phyloP scores from a whole-genome alignment of 192 early-diverging fungal species.

The Dissophora globulifera region DNA sequence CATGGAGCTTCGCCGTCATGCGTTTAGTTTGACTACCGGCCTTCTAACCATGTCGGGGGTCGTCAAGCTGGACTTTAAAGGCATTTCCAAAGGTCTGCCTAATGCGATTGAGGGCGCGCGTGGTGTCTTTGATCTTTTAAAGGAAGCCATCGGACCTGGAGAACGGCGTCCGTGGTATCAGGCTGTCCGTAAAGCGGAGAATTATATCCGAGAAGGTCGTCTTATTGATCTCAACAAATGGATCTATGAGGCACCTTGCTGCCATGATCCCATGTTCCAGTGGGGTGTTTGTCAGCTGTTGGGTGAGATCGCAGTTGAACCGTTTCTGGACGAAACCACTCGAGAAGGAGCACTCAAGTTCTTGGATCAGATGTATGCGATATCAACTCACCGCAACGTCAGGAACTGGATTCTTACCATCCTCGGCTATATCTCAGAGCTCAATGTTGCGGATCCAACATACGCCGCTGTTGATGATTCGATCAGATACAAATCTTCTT shows the following conservation, averaged over 20 bases:
- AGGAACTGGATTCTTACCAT: neutral
- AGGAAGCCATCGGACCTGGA: neutral
- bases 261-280: too few species aligned
- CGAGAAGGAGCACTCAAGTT: conserved; percentile 6
- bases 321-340: neutral
- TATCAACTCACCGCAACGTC: neutral
- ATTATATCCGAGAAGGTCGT: neutral
- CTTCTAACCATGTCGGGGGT: neutral
- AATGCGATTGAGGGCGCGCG: neutral
- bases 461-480: neutral
- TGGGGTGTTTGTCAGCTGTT: conserved; percentile 11
- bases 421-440: neutral
- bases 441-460: neutral
- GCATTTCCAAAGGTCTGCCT: neutral
- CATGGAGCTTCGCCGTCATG: neutral
- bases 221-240: conserved; percentile 4
- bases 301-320: conserved; percentile 3
- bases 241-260: neutral
- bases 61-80: neutral
- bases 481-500: neutral
- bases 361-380: neutral
- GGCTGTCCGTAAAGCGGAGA: neutral
- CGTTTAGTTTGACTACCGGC: neutral
- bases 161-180: conserved; percentile 2
- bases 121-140: neutral